Conservation (phyloP, 768 basidiomycete genomes). For the Plicaturopsis crispa region DNA sequence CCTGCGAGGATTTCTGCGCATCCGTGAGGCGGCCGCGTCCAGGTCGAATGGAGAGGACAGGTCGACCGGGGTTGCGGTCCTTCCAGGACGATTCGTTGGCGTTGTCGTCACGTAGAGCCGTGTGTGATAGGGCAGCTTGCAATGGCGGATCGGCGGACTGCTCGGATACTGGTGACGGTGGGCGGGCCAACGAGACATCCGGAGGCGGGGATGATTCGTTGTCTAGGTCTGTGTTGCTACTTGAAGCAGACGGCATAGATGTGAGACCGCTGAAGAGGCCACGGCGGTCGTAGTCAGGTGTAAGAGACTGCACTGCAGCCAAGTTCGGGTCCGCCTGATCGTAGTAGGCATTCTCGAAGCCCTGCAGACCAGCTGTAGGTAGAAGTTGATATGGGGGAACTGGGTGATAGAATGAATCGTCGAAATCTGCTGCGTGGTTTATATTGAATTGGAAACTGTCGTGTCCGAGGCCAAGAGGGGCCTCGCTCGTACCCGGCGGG, state of each 20-base stretch:
- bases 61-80: background rate
- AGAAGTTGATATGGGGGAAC: background rate
- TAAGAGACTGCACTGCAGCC: background rate
- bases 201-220: background rate
- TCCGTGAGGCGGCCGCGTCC: background rate
- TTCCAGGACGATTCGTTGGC: background rate
- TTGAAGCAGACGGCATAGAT: too few relatives aligned
- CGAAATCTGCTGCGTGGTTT: too few relatives aligned
- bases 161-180: background rate
- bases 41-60: background rate
- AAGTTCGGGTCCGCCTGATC: background rate
- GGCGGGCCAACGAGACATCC: background rate
- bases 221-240: too few relatives aligned
- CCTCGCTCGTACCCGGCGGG: too few relatives aligned
- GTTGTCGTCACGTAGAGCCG: background rate
- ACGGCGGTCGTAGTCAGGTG: background rate
- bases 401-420: background rate
- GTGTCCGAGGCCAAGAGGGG: too few relatives aligned
- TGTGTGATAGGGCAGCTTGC: background rate
- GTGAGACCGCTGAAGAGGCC: too few relatives aligned
- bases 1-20: background rate
- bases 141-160: background rate
- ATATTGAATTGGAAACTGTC: too few relatives aligned
- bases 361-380: background rate
- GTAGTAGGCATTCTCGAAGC: background rate